phyloP scores from a whole-genome alignment of 192 early-diverging fungal species.

The Coemansia biformis region DNA sequence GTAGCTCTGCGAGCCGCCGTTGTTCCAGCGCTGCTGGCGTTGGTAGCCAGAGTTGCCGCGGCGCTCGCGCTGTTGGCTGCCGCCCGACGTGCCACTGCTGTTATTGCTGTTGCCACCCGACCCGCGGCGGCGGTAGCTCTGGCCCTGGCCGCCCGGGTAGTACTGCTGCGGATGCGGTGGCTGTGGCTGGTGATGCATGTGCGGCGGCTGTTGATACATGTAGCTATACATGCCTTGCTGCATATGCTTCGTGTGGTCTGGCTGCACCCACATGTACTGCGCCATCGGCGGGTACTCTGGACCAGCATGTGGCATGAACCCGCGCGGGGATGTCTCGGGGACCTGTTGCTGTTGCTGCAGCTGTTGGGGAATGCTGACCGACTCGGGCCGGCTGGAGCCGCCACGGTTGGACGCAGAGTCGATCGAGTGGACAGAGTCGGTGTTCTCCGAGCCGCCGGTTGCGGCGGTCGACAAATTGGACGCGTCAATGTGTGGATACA shows the following conservation, averaged over 20 bases:
- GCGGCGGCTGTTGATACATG: conserved; percentile 11
- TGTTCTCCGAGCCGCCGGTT: conserved; percentile 43
- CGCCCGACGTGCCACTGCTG: neutral
- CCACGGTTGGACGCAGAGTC: conserved; percentile 35
- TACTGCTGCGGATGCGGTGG: conserved; percentile 13
- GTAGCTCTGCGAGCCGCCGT: conserved; percentile 12
- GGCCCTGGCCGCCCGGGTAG: conserved; percentile 12
- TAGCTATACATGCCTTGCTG: conserved; percentile 5
- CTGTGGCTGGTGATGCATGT: conserved; percentile 8
- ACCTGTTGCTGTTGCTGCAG: conserved; percentile 12
- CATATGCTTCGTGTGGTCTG: conserved; percentile 9
- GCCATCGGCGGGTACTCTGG: conserved; percentile 9
- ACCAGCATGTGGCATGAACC: conserved; percentile 6
- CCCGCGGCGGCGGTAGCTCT: conserved; percentile 19
- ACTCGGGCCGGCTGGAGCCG: conserved; percentile 1
- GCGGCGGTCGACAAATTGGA: conserved; percentile 36
- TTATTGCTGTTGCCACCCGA: conserved; percentile 22
- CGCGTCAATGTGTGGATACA: conserved; percentile 40
- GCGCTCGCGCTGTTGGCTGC: conserved; percentile 21
- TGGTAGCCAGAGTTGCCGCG: conserved; percentile 13
- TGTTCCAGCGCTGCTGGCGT: conserved; percentile 35
- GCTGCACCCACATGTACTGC: conserved; percentile 34
- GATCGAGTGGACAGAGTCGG: conserved; percentile 35
- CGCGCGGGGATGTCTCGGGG: conserved; percentile 4
- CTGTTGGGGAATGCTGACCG: conserved; percentile 6